Percentiles rank a stretch among this genome's conserved stretches.
Evolutionary conservation across 2,329 filamentous ascomycete species (phyloP).

Genomic region (Cladorrhinum sp.): DNA sequence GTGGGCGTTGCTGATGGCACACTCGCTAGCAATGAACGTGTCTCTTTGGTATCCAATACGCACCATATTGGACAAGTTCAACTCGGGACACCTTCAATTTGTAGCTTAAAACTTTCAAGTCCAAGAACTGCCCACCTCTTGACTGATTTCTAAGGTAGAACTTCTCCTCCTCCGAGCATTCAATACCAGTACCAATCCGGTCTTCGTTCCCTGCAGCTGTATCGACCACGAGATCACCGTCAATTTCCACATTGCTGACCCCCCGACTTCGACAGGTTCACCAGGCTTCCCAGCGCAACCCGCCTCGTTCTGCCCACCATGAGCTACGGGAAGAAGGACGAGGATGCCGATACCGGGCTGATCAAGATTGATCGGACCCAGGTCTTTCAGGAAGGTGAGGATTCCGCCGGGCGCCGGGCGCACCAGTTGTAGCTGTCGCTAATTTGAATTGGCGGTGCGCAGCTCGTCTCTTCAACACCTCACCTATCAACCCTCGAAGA

Average conservation of each 20-base stretch:
- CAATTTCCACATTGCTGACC: slow-evolving; percentile 20
- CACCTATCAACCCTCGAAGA: slow-evolving; percentile 93
- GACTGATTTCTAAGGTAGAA: neutral
- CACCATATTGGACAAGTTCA: slow-evolving; percentile 32
- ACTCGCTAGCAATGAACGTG: slow-evolving; percentile 11
- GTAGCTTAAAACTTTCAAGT: neutral
- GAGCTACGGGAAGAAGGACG: slow-evolving; percentile 99
- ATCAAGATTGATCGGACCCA: slow-evolving; percentile 97
- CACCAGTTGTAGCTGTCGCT: slow-evolving; percentile 12
- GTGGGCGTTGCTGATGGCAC: slow-evolving; percentile 6
- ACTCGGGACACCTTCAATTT: slow-evolving; percentile 22
- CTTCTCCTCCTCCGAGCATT: neutral
- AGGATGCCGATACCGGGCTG: slow-evolving; percentile 89
- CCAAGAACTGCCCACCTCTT: neutral
- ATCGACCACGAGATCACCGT: neutral
- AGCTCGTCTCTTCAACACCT: slow-evolving; percentile 98
- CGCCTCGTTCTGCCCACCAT: slow-evolving; percentile 53
- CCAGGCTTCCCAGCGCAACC: slow-evolving; percentile 20
- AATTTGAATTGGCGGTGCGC: slow-evolving; percentile 23
- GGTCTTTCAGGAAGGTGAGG: slow-evolving; percentile 95
- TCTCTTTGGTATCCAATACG: neutral
- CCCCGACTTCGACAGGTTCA: slow-evolving; percentile 13
- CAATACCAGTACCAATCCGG: neutral
- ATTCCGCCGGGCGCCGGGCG: neutral
- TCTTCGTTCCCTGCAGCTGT: neutral